Evolutionary conservation across 1,284 basidiomycete genomes (phyloP), one percentile per base, ranked within the genome.

Genomic region (Baeospora myosura): DNA sequence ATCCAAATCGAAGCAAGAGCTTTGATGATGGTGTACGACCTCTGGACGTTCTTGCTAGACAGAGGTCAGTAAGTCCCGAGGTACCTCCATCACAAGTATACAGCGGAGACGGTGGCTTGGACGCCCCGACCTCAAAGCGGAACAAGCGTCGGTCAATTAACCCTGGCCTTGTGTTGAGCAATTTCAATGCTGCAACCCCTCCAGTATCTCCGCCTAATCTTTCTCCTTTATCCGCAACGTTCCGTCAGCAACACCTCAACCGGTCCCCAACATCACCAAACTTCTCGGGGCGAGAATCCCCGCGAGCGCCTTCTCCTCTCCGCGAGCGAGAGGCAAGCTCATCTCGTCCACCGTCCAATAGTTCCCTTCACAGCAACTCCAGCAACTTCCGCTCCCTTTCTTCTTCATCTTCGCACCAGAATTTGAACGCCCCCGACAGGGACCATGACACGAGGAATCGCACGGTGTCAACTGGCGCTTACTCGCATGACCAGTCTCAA

Each of bases 21-120:
- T 77, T 73, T 45, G 79, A 83, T 47, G 76, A 77, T 43, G 71
- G 76, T 31, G 62, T 74, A 16, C 69, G 71, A 18, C 72, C 74
- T 5, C 59, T 75, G 35, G 68, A 76, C 49, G 52, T 68, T 21
- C 58, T 71, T n/a, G n/a, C n/a, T n/a, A n/a, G n/a, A n/a, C n/a
- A n/a, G n/a, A n/a, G n/a, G n/a, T n/a, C n/a, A n/a, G n/a, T n/a
- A n/a, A n/a, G n/a, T n/a, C n/a, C n/a, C n/a, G n/a, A n/a, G n/a
- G n/a, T n/a, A n/a, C n/a, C n/a, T n/a, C n/a, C n/a, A n/a, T n/a
- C n/a, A n/a, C n/a, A n/a, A n/a, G n/a, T n/a, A n/a, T n/a, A n/a
- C n/a, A n/a, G n/a, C n/a, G n/a, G n/a, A n/a, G n/a, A n/a, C n/a
- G n/a, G n/a, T n/a, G n/a, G 24, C 3, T 20, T 40, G 10, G 38